These are phyloP conservation scores for Eimeria maxima DNA, from an alignment of 169 alveolate species.

Conservation along the genomic window DNA sequence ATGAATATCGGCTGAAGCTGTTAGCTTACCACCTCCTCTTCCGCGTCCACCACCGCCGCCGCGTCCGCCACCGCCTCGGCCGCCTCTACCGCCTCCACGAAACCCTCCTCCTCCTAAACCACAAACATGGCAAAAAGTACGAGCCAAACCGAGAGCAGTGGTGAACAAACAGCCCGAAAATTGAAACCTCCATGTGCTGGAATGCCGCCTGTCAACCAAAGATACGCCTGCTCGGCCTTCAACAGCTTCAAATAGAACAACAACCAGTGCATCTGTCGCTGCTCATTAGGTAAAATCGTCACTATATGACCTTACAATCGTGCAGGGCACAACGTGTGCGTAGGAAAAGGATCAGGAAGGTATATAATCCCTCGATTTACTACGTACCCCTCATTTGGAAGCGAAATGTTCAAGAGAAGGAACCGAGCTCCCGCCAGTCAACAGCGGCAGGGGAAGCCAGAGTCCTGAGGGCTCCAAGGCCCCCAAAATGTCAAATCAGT, in stretches of 20 bases:
- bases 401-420: background rate
- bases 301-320: background rate
- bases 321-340: background rate
- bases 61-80: conserved; percentile 10
- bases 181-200: background rate
- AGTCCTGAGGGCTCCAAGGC: background rate
- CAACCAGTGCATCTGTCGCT: too few relatives aligned
- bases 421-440: background rate
- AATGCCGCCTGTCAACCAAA: background rate
- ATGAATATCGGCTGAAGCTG: background rate
- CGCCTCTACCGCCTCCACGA: conserved; percentile 49
- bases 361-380: background rate
- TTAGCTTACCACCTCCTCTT: background rate
- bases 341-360: background rate
- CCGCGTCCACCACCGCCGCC: conserved; percentile 38
- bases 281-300: too few relatives aligned
- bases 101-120: conserved; percentile 35
- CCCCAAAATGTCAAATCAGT: background rate
- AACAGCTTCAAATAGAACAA: too few relatives aligned
- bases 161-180: background rate
- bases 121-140: background rate
- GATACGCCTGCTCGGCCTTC: too few relatives aligned
- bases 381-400: background rate
- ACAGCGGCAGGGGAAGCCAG: background rate
- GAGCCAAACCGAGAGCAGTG: background rate